phyloP scores from a whole-genome alignment of 192 early-diverging fungal genomes.

The Coemansia sp. region DNA sequence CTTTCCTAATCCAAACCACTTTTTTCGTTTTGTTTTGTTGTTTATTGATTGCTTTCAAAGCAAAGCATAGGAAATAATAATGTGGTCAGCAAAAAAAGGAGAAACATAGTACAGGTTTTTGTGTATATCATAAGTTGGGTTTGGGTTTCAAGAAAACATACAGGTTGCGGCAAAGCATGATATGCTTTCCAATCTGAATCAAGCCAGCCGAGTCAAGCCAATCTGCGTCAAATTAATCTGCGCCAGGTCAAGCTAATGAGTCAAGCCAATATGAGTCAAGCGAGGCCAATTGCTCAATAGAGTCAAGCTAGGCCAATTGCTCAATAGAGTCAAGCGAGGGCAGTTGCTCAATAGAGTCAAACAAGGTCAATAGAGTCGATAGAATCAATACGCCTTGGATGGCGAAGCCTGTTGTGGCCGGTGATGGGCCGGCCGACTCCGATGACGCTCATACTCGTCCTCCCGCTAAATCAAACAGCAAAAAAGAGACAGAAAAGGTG shows the following conservation, averaged over 20 bases:
- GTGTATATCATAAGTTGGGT: background rate
- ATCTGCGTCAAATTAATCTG: no score
- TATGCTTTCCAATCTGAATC: background rate
- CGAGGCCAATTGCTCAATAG: no score
- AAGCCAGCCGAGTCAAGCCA: background rate
- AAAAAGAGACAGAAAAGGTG: constrained; percentile 2
- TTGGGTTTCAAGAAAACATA: constrained; percentile 4
- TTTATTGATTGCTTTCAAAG: background rate
- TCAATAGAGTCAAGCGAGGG: no score
- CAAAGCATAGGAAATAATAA: background rate
- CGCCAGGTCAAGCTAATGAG: no score
- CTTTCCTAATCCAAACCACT: no score
- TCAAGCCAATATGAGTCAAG: no score
- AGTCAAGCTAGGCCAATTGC: no score
- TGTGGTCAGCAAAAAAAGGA: background rate
- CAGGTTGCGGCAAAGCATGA: background rate
- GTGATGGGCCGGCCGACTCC: background rate
- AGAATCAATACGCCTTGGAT: constrained; percentile 12
- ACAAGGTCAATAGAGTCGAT: no score
- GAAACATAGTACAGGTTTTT: constrained; percentile 6
- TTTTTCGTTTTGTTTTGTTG: background rate
- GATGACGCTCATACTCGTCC: constrained; percentile 8
- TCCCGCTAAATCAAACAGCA: constrained; percentile 5
- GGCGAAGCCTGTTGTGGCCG: constrained; percentile 16
- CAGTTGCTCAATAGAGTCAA: no score